phyloP scores from a whole-genome alignment of 2,329 filamentous ascomycete genomes.

The Fonsecaea multimorphosa region DNA sequence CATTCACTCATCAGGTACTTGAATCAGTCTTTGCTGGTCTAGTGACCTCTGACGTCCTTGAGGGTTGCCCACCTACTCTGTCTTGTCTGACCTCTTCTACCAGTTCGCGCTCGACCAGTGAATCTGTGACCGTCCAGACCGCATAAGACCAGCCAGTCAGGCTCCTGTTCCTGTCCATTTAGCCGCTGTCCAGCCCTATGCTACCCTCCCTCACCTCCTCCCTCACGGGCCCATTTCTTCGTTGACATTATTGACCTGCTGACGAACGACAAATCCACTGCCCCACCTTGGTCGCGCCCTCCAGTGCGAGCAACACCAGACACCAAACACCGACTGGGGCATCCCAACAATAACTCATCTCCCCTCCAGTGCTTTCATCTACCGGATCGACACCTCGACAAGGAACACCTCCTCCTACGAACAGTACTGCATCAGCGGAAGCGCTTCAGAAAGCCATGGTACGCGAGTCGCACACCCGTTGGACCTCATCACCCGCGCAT shows the following conservation, averaged over 20 bases:
- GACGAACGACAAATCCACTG: slow-evolving; percentile 19
- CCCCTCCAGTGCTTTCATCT: neutral
- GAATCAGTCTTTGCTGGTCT: neutral
- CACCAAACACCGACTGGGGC: neutral
- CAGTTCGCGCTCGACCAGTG: neutral
- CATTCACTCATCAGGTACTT: neutral
- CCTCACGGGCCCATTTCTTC: neutral
- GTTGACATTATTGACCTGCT: slow-evolving; percentile 13
- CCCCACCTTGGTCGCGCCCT: slow-evolving; percentile 17
- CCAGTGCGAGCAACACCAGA: neutral
- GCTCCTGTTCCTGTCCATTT: slow-evolving; percentile 17
- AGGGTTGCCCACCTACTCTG: neutral
- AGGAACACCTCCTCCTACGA: neutral
- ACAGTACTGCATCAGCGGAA: neutral
- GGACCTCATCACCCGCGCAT: neutral
- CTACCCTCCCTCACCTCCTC: neutral
- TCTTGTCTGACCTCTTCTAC: neutral
- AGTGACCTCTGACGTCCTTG: neutral
- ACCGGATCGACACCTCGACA: neutral
- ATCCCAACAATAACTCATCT: slow-evolving; percentile 8
- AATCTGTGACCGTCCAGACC: slow-evolving; percentile 8
- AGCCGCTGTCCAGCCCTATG: slow-evolving; percentile 7
- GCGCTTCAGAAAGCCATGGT: slow-evolving; percentile 27
- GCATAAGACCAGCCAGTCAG: slow-evolving; percentile 13
- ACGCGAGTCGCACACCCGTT: slow-evolving; percentile 1